Conservation (phyloP, 352 stramenopile genomes). For the Phytopythium oedochilum region DNA sequence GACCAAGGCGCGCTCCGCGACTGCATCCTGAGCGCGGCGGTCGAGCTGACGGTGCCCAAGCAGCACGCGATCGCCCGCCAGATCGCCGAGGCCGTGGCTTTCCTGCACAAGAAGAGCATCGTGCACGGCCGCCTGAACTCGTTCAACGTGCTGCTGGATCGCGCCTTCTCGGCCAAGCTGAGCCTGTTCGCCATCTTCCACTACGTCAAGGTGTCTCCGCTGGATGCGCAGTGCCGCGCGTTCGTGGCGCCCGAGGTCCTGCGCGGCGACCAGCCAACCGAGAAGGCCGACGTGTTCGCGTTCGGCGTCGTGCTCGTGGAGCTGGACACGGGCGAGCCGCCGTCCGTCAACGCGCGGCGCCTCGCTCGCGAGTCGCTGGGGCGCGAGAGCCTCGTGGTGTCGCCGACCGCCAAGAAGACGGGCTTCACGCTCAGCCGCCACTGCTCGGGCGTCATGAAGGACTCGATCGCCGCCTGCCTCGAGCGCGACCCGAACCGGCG, state of each 20-base stretch:
- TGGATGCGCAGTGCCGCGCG: slow-evolving; percentile 59
- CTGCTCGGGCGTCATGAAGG: slow-evolving; percentile 63
- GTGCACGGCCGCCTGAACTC: slow-evolving; percentile 72
- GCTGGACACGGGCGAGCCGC: slow-evolving; percentile 64
- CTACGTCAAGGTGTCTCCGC: slow-evolving; percentile 64
- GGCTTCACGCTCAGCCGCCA: slow-evolving; percentile 49
- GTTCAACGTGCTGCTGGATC: slow-evolving; percentile 77
- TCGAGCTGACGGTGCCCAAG: slow-evolving; percentile 47
- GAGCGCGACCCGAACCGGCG: slow-evolving; percentile 42
- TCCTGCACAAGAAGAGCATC: slow-evolving; percentile 65
- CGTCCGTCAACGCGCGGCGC: slow-evolving; percentile 49
- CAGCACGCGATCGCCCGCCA: slow-evolving; percentile 66
- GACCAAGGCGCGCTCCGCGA: slow-evolving; percentile 60
- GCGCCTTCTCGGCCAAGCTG: slow-evolving; percentile 58
- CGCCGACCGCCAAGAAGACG: slow-evolving; percentile 33
- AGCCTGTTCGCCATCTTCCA: slow-evolving; percentile 79
- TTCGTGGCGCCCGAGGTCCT: slow-evolving; percentile 73
- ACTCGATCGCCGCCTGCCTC: slow-evolving; percentile 57
- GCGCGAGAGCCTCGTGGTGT: slow-evolving; percentile 22
- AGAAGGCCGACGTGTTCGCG: slow-evolving; percentile 69
- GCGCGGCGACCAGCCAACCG: slow-evolving; percentile 59
- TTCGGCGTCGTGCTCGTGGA: slow-evolving; percentile 80
- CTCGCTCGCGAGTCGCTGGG: slow-evolving; percentile 23
- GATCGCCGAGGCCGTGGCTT: slow-evolving; percentile 60
- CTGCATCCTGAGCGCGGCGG: slow-evolving; percentile 29